Conservation (phyloP, 768 basidiomycete species). For the Lyophyllum semitale region DNA sequence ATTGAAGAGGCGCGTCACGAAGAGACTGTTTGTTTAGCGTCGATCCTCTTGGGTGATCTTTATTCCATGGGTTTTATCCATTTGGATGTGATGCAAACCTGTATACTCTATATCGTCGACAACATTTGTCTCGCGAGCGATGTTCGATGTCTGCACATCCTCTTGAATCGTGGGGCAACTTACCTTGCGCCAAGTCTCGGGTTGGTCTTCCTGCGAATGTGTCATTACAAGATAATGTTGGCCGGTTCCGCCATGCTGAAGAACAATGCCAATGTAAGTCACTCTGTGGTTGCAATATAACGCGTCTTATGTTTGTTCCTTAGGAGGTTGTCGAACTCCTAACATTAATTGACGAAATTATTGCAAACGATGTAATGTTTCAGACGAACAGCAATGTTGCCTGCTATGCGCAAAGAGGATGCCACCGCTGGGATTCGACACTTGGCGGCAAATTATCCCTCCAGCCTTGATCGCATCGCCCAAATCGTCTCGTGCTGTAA, state of each 20-base stretch:
- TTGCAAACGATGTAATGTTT: not conserved
- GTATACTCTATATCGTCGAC: slow-evolving; percentile 6
- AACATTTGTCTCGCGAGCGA: not conserved
- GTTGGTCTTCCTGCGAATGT: slow-evolving; percentile 2
- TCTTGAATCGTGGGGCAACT: slow-evolving; percentile 4
- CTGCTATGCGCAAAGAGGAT: slow-evolving; percentile 2
- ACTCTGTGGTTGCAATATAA: not conserved
- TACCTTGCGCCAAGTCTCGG: slow-evolving; percentile 3
- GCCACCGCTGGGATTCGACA: slow-evolving; percentile 9
- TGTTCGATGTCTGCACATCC: not conserved
- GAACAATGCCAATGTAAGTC: not conserved
- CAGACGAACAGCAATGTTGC: not conserved
- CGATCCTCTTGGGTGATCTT: slow-evolving; percentile 7
- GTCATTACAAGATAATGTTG: not conserved
- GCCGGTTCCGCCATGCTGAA: not conserved
- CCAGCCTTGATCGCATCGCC: not conserved
- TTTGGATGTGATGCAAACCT: slow-evolving; percentile 6
- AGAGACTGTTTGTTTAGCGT: not conserved
- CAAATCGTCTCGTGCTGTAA: not conserved
- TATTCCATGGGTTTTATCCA: slow-evolving; percentile 9
- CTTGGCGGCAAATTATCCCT: not conserved
- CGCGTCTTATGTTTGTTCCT: not conserved
- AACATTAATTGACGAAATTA: slow-evolving; percentile 3
- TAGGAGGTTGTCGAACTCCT: not conserved
- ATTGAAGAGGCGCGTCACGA: not conserved